Conservation (phyloP, 805 yeast genomes). For the Lachancea dasiensis region DNA sequence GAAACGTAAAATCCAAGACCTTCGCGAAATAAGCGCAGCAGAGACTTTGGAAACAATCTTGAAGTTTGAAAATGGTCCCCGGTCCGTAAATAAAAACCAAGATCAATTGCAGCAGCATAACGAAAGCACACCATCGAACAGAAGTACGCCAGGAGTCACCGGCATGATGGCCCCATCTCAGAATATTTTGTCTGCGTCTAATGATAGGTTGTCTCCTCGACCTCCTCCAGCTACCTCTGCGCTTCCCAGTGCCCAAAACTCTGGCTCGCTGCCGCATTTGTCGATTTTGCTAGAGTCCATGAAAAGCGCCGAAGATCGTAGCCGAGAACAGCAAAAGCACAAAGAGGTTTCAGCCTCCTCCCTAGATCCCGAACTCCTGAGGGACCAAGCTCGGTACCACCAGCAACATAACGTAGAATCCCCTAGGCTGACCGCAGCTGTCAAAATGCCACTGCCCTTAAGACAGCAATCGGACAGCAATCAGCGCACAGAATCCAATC, state of each 20-base stretch:
- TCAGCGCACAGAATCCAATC: too few species aligned
- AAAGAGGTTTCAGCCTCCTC: constrained; percentile 1
- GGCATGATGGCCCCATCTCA: constrained; percentile 4
- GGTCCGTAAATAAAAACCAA: neutral
- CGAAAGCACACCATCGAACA: neutral
- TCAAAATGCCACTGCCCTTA: neutral
- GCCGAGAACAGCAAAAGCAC: neutral
- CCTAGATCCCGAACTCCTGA: constrained; percentile 4
- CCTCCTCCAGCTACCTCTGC: neutral
- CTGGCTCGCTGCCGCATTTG: constrained; percentile 10
- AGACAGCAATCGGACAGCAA: too few species aligned
- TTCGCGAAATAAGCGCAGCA: constrained; percentile 29
- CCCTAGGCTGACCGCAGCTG: neutral
- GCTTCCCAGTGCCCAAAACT: neutral
- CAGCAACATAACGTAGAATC: neutral
- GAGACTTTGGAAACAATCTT: constrained; percentile 22
- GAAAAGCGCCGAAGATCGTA: constrained; percentile 1
- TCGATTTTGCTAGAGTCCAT: constrained; percentile 11
- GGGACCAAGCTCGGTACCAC: constrained; percentile 6
- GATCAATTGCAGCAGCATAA: neutral
- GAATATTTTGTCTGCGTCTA: constrained; percentile 2
- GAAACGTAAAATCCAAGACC: constrained; percentile 32
- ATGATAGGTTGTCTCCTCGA: constrained; percentile 1
- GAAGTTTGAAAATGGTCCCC: constrained; percentile 6
- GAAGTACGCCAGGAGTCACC: neutral